Evolutionary conservation across 306 rosid species (phyloP).

Genomic region (Castanea sativa): DNA sequence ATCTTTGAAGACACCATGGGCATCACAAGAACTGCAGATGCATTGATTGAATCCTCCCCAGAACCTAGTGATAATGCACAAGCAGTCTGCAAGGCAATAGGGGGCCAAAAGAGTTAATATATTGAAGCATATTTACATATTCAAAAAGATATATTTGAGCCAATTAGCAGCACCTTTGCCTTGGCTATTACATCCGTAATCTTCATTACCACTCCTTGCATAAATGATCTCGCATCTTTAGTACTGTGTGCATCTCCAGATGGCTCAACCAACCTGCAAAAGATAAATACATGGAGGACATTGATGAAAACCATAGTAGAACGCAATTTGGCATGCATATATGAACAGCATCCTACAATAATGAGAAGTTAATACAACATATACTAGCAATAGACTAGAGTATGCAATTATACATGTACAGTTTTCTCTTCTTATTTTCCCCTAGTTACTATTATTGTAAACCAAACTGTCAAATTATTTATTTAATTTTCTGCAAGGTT

Average conservation of each 20-base stretch:
- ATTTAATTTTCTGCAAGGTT: background rate
- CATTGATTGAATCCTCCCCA: constrained; percentile 87
- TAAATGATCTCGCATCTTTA: constrained; percentile 49
- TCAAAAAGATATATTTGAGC: constrained; percentile 2
- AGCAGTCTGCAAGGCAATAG: constrained; percentile 51
- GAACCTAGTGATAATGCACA: constrained; percentile 73
- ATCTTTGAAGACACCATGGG: constrained; percentile 97
- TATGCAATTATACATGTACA: background rate
- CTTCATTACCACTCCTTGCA: constrained; percentile 60
- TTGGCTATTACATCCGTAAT: constrained; percentile 48
- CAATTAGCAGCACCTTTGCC: constrained; percentile 65
- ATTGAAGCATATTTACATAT: background rate
- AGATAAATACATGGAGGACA: constrained; percentile 9
- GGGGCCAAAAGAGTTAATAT: constrained; percentile 8
- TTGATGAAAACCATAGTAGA: background rate
- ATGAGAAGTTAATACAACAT: background rate
- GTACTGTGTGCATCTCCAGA: constrained; percentile 52
- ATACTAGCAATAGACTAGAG: background rate
- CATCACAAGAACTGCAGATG: constrained; percentile 93
- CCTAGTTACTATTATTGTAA: background rate
- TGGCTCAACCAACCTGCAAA: constrained; percentile 49
- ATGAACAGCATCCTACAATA: background rate
- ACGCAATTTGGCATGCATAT: background rate
- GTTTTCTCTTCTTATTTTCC: background rate
- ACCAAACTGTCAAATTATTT: background rate